A percentile compares a stretch with the other conserved stretches of the same genome.
Evolutionary conservation across 192 early-diverging fungal genomes (phyloP).

Genomic region (Coemansia sp.): DNA sequence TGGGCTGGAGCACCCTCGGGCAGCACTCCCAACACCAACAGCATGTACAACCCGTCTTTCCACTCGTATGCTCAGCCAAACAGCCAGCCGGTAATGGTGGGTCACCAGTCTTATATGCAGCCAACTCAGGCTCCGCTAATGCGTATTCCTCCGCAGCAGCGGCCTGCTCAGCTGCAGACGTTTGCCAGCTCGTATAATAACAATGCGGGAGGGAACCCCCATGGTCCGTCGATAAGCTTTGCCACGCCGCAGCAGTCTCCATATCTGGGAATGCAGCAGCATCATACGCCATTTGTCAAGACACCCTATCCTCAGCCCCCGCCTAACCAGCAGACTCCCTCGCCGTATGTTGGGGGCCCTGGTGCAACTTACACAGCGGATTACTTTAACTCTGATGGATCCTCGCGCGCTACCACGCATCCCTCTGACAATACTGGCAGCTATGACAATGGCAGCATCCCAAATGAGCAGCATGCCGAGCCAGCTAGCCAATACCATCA

Average conservation of each 20-base stretch:
- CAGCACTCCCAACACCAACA: not conserved
- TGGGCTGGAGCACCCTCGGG: conserved; percentile 18
- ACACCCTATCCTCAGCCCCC: conserved; percentile 29
- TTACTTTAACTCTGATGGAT: conserved; percentile 14
- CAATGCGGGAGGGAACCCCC: not conserved
- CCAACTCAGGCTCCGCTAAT: not conserved
- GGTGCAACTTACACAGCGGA: conserved; percentile 21
- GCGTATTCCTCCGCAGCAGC: conserved; percentile 5
- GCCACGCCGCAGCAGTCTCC: conserved; percentile 16
- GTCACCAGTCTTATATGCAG: conserved; percentile 2
- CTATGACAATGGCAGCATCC: not conserved
- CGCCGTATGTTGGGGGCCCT: conserved; percentile 3
- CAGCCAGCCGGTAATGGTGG: not conserved
- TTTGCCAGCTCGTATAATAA: not conserved
- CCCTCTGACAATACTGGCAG: conserved; percentile 9
- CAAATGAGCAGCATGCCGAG: not conserved
- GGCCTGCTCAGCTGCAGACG: conserved; percentile 2
- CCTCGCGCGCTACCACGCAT: conserved; percentile 6
- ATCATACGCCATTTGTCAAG: conserved; percentile 25
- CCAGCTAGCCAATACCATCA: not conserved
- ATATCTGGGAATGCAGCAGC: conserved; percentile 8
- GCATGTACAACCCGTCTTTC: conserved; percentile 3
- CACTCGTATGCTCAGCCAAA: conserved; percentile 7
- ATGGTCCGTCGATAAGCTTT: conserved; percentile 16
- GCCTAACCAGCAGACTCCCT: not conserved